These are phyloP conservation scores for Syzygium jambos DNA, from an alignment of 345 rosid genomes.

Conservation along the genomic window DNA sequence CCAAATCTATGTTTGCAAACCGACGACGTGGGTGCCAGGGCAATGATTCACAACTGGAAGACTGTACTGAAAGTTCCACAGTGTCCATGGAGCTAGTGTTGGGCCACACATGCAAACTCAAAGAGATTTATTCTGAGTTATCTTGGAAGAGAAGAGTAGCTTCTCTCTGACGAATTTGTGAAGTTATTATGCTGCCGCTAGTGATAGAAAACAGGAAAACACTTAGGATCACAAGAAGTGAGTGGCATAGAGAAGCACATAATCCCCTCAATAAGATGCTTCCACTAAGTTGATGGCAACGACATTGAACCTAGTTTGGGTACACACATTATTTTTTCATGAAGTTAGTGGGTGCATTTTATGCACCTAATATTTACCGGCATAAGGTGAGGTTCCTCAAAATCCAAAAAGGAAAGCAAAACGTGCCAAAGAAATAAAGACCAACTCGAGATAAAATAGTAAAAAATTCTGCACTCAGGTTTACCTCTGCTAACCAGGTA, in stretches of 20 bases:
- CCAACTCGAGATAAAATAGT: not conserved
- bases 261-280: not conserved
- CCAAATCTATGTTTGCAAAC: not conserved
- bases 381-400: not conserved
- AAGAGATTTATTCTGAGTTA: not conserved
- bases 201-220: not conserved
- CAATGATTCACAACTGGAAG: not conserved
- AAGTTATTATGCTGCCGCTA: not conserved
- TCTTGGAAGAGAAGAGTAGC: not conserved
- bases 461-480: not conserved
- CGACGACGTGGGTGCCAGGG: not conserved
- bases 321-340: not conserved
- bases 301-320: not conserved
- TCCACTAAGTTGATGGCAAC: not conserved
- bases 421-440: not conserved
- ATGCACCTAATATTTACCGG: not conserved
- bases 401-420: not conserved
- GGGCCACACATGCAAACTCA: not conserved
- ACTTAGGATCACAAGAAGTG: not conserved
- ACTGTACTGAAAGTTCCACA: not conserved
- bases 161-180: not conserved
- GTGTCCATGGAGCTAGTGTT: not conserved
- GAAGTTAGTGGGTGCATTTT: not conserved
- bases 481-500: conserved; percentile 42
- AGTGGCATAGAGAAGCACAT: not conserved